Conservation (phyloP, 192 early-diverging fungal species). For the Coemansia sp. region DNA sequence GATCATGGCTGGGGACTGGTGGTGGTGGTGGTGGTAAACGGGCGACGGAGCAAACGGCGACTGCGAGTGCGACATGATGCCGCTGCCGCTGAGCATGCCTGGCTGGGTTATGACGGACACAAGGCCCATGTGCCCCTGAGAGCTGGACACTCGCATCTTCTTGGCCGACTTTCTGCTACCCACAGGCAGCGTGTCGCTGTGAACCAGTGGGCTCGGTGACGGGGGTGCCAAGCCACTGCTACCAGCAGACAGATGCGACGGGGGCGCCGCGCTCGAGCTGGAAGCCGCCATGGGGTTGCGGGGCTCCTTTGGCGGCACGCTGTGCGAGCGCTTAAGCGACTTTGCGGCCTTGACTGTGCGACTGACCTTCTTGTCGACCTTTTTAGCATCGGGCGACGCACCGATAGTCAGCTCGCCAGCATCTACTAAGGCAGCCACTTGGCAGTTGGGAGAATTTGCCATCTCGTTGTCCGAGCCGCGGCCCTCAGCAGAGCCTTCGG, state of each 20-base stretch:
- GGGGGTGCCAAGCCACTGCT: conserved; percentile 11
- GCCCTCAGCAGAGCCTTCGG: conserved; percentile 12
- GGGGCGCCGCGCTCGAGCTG: conserved; percentile 4
- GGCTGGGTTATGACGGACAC: conserved; percentile 12
- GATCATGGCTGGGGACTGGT: conserved; percentile 24
- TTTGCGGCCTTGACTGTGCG: conserved; percentile 43
- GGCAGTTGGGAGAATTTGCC: not conserved
- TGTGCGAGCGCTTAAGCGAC: conserved; percentile 55
- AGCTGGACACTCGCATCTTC: conserved; percentile 54
- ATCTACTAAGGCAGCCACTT: conserved; percentile 11
- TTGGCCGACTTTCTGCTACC: conserved; percentile 29
- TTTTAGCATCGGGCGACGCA: conserved; percentile 13
- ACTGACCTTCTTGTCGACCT: conserved; percentile 39
- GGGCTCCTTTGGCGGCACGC: conserved; percentile 50
- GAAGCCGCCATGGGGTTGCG: conserved; percentile 14
- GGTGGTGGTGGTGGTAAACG: conserved; percentile 14
- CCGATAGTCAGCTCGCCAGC: not conserved
- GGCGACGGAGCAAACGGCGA: conserved; percentile 42
- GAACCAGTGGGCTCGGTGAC: conserved; percentile 18
- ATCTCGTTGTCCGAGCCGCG: conserved; percentile 14
- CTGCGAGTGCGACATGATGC: conserved; percentile 33
- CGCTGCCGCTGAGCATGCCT: conserved; percentile 2
- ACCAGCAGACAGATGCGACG: conserved; percentile 13
- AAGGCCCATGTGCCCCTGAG: conserved; percentile 34
- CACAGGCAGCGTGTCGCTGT: conserved; percentile 36